These are phyloP conservation scores for Stereocaulon alpinum DNA, from an alignment of 495 filamentous ascomycete species.

Conservation along the genomic window DNA sequence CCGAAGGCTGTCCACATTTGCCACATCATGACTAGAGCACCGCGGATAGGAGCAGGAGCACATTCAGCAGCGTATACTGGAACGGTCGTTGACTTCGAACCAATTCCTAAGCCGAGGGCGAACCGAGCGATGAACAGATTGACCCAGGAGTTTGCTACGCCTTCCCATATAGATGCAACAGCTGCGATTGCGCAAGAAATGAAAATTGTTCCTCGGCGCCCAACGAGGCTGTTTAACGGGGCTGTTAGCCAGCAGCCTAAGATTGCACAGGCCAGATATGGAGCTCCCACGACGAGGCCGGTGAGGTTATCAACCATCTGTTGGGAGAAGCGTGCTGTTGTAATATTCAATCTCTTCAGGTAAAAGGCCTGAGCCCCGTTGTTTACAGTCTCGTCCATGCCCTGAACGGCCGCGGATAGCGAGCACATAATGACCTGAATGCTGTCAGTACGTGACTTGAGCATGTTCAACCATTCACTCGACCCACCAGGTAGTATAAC, in stretches of 20 bases:
- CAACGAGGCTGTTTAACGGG: constrained; percentile 68
- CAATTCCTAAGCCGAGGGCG: constrained; percentile 64
- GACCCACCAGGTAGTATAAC: constrained; percentile 38
- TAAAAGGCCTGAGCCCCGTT: constrained; percentile 29
- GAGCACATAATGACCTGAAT: constrained; percentile 56
- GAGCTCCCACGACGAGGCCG: constrained; percentile 56
- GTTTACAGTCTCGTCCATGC: constrained; percentile 48
- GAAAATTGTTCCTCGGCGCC: constrained; percentile 77
- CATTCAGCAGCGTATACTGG: constrained; percentile 73
- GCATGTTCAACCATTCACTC: background rate
- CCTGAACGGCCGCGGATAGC: constrained; percentile 54
- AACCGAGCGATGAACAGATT: constrained; percentile 65
- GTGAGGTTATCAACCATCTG: constrained; percentile 50
- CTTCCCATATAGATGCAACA: constrained; percentile 67
- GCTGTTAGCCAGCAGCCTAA: constrained; percentile 76
- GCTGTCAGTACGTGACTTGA: background rate
- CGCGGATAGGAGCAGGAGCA: constrained; percentile 59
- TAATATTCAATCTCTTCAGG: constrained; percentile 1
- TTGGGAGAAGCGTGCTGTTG: constrained; percentile 42
- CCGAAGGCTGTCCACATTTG: constrained; percentile 80
- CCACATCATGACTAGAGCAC: constrained; percentile 73
- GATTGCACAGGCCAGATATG: constrained; percentile 69
- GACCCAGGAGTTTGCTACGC: constrained; percentile 64
- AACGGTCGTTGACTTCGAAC: constrained; percentile 70
- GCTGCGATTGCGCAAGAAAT: constrained; percentile 58